Conservation (phyloP, 805 yeast genomes). For the Pichia ethanolica region DNA sequence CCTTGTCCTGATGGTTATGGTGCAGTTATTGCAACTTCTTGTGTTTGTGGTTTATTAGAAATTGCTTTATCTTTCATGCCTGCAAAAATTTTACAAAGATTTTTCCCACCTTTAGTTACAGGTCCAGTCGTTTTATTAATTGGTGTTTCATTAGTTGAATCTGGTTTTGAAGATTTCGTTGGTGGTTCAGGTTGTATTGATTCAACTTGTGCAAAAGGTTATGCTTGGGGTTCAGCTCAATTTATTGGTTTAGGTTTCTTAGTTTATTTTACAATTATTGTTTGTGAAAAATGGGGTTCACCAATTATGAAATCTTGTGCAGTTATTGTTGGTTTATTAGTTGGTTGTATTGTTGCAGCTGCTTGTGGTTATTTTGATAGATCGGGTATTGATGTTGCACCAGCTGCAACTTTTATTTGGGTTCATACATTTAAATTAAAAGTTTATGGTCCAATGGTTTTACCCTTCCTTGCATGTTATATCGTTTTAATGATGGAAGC, state of each 20-base stretch:
- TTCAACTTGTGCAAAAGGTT: conserved; percentile 42
- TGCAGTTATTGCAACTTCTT: conserved; percentile 74
- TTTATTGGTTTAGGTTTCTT: conserved; percentile 83
- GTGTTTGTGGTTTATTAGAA: conserved; percentile 69
- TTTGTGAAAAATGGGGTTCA: conserved; percentile 83
- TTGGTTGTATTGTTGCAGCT: conserved; percentile 90
- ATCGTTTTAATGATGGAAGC: conserved; percentile 85
- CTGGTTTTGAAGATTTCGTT: conserved; percentile 79
- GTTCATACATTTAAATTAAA: conserved; percentile 70
- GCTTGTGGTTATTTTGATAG: conserved; percentile 76
- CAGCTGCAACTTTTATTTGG: conserved; percentile 82
- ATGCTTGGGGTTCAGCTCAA: conserved; percentile 77
- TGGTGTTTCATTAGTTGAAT: conserved; percentile 59
- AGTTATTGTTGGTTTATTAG: conserved; percentile 73
- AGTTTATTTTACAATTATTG: conserved; percentile 64
- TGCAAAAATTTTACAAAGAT: conserved; percentile 54
- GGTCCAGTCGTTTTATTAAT: conserved; percentile 88
- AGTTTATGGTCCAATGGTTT: conserved; percentile 78
- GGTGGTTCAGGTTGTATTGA: conserved; percentile 68
- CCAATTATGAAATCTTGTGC: conserved; percentile 95
- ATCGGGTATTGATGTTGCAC: conserved; percentile 55
- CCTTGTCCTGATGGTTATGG: conserved; percentile 93
- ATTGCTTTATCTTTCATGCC: conserved; percentile 71
- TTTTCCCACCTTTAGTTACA: conserved; percentile 86
- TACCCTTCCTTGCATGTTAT: conserved; percentile 80